Evolutionary conservation across 2,329 filamentous ascomycete genomes (phyloP), one percentile per base, ranked within the genome.

Genomic region (Canariomyces notabilis): DNA sequence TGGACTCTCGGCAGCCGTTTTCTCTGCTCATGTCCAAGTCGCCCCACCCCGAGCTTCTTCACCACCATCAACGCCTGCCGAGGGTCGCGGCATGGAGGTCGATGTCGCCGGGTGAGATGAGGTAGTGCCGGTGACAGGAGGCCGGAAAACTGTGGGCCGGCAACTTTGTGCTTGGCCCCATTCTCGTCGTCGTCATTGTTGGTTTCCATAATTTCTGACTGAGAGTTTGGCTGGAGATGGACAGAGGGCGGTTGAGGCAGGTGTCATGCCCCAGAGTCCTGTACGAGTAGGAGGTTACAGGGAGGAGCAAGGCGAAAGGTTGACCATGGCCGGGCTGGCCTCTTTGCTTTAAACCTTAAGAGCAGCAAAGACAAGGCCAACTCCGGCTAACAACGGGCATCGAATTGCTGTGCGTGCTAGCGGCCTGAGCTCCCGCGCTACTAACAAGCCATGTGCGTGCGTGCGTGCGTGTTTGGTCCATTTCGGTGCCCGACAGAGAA

Each of bases 1-100:
- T 36, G 43, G 12, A 33, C 29, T n/a, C 31, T 33, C 1, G 20
- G 19, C 26, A 8, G 26, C 14, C 39, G 29, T 35, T 42, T 42
- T 19, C 15, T 34, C 20, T 31, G 32, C 36, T 40, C 43, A 9
- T 39, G 43, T 15, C 39, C 33, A 31, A 46, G 40, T 19, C 39
- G 32, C 11, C 39, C 38, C 4, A 22, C 6, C 22, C 39, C 20
- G 6, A 8, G 2, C 21, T 36, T 4, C 21, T 36, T 46, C 35
- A 16, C 12, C 5, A 37, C 43, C 21, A 18, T 20, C 5, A 16
- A 4, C 4, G 15, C 23, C 37, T 26, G 35, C 12, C 39, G 39
- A 18, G 34, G 18, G 22, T 7, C 19, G 29, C 35, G 39, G 12
- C 43, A 43, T n/a, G 26, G 9, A 11, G n/a, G 8, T 1, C 39